Conservation (phyloP, 2,329 filamentous ascomycete genomes). For the Paraphaeosphaeria sporulosa region DNA sequence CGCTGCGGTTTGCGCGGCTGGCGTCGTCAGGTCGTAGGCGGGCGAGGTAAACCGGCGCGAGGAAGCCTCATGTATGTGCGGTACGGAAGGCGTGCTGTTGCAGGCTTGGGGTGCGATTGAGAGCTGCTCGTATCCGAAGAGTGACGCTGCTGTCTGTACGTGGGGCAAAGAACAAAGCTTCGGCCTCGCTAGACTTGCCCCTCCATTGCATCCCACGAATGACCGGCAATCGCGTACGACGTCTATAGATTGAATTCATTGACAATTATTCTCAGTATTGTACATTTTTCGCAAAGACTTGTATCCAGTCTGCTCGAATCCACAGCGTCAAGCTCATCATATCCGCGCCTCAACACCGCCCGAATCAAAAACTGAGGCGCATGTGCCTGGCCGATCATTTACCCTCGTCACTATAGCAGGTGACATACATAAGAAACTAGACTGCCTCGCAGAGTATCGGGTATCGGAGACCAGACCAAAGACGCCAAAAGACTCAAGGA, state of each 20-base stretch:
- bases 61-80: background rate
- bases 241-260: background rate
- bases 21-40: background rate
- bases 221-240: background rate
- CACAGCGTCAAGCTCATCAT: too few species aligned
- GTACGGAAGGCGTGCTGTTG: background rate
- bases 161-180: constrained; percentile 8
- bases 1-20: background rate
- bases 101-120: background rate
- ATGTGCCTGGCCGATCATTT: background rate
- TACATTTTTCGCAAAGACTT: too few species aligned
- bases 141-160: background rate
- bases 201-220: background rate
- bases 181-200: constrained; percentile 3
- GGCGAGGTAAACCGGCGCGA: background rate
- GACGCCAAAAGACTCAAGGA: background rate
- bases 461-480: background rate
- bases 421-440: background rate
- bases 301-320: too few species aligned
- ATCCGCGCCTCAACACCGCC: too few species aligned
- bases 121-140: background rate
- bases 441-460: constrained; percentile 8
- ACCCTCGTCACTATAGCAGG: background rate
- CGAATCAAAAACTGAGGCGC: too few species aligned
- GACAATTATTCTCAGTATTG: too few species aligned